A percentile compares a stretch with the other conserved stretches of the same genome.
Evolutionary conservation across 352 stramenopile species (phyloP).

Genomic region (Pythium myriotylum): DNA sequence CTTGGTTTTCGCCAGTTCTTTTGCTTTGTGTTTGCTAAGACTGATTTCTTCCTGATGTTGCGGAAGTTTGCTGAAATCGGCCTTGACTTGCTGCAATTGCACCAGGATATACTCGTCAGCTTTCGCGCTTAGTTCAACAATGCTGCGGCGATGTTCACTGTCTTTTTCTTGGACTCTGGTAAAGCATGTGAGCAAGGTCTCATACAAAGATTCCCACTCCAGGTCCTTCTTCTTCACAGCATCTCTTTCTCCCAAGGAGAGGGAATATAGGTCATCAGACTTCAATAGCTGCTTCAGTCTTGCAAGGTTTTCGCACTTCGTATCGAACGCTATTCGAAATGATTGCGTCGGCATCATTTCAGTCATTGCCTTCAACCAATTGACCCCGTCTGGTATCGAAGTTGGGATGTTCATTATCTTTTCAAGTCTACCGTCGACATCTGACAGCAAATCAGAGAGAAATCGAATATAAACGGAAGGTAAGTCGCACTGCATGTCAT

Average conservation of each 20-base stretch:
- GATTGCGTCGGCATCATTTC: constrained; percentile 55
- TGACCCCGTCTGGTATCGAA: constrained; percentile 45
- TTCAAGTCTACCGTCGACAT: constrained; percentile 59
- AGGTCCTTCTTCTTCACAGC: constrained; percentile 49
- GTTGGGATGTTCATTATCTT: constrained; percentile 63
- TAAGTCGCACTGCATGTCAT: constrained; percentile 43
- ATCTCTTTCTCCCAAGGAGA: constrained; percentile 9
- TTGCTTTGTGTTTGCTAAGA: constrained; percentile 11
- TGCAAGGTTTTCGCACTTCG: constrained; percentile 53
- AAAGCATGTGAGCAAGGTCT: constrained; percentile 65
- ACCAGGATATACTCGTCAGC: constrained; percentile 42
- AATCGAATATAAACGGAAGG: constrained; percentile 59
- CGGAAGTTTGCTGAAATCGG: constrained; percentile 42
- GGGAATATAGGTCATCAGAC: constrained; percentile 21
- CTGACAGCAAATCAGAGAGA: constrained; percentile 43
- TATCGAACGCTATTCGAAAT: constrained; percentile 55
- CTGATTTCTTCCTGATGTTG: constrained; percentile 26
- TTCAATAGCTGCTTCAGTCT: constrained; percentile 47
- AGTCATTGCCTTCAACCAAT: constrained; percentile 52
- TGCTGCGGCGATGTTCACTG: constrained; percentile 61
- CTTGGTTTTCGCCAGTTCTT: constrained; percentile 25
- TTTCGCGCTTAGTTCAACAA: constrained; percentile 51
- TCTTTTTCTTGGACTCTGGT: constrained; percentile 58
- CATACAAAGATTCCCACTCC: constrained; percentile 64
- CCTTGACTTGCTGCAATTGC: constrained; percentile 42